Evolutionary conservation across 169 alveolate species (phyloP).

Genomic region (Babesia ovata): DNA sequence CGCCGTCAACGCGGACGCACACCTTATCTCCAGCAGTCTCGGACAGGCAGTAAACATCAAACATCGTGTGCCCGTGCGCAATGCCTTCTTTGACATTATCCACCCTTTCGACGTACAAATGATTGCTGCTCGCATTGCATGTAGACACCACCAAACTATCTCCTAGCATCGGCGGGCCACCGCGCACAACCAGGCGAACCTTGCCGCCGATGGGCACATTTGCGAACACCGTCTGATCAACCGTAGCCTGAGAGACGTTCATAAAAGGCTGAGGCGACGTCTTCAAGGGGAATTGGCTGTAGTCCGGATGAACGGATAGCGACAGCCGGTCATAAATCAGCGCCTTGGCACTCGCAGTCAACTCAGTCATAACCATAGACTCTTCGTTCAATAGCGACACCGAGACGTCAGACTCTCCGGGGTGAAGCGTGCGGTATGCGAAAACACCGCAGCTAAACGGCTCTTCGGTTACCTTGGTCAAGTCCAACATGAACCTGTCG

Average conservation of each 20-base stretch:
- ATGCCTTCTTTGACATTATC: background rate
- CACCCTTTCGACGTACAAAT: constrained; percentile 5
- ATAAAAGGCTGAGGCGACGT: constrained; percentile 25
- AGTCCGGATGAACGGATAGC: constrained; percentile 23
- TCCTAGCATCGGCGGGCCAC: constrained; percentile 43
- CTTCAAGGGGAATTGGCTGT: constrained; percentile 21
- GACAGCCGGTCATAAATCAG: constrained; percentile 28
- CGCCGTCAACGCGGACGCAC: constrained; percentile 18
- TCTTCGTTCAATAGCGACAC: constrained; percentile 23
- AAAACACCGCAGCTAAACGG: constrained; percentile 18
- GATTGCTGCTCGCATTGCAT: constrained; percentile 5
- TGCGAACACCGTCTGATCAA: constrained; percentile 14
- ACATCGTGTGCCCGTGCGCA: background rate
- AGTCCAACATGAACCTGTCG: constrained; percentile 26
- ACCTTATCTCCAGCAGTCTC: constrained; percentile 40
- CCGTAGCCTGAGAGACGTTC: constrained; percentile 10
- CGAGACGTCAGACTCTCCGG: constrained; percentile 20
- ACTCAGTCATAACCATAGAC: background rate
- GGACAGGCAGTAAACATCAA: constrained; percentile 32
- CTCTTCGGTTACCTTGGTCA: background rate
- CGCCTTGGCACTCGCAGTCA: constrained; percentile 11
- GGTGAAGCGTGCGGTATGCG: constrained; percentile 21
- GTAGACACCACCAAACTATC: background rate
- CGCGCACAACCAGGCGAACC: constrained; percentile 32
- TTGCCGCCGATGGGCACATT: constrained; percentile 53